phyloP scores from a whole-genome alignment of 2,329 filamentous ascomycete species.

The Trichoderma citrinoviride region DNA sequence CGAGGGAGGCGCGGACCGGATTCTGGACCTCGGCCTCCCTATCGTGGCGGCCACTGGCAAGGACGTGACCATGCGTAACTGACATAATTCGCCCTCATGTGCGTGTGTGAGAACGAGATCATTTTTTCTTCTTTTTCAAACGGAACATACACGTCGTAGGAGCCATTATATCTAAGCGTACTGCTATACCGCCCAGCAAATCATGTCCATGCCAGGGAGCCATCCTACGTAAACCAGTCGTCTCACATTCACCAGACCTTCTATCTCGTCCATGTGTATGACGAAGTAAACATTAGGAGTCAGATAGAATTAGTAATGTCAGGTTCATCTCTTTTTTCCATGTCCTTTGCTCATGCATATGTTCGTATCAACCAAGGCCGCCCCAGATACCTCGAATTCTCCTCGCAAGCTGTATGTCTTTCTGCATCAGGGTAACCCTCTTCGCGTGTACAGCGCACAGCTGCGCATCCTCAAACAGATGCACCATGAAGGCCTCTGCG shows the following conservation, averaged over 20 bases:
- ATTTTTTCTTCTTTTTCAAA: not conserved
- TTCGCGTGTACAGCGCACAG: conserved; percentile 96
- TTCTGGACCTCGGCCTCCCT: not conserved
- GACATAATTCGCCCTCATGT: not conserved
- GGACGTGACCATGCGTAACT: conserved; percentile 1
- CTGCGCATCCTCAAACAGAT: conserved; percentile 82
- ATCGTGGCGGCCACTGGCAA: conserved; percentile 1
- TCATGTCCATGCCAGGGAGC: not conserved
- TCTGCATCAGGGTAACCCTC: conserved; percentile 95
- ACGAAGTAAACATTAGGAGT: not conserved
- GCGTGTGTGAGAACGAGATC: not conserved
- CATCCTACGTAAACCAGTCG: not conserved
- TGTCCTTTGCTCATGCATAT: not conserved
- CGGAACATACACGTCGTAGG: not conserved
- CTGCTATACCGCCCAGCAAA: not conserved
- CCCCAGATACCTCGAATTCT: conserved; percentile 77
- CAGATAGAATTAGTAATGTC: conserved; percentile 25
- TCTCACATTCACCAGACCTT: not conserved
- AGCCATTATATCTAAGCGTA: not conserved
- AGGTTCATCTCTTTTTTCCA: not conserved
- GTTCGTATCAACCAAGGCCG: conserved; percentile 47
- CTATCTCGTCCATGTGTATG: not conserved
- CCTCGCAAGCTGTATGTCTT: conserved; percentile 91
- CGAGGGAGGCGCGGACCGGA: not conserved
- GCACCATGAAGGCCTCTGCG: conserved; percentile 92